phyloP scores from a whole-genome alignment of 1,284 basidiomycete genomes.

The Fistulina hepatica region DNA sequence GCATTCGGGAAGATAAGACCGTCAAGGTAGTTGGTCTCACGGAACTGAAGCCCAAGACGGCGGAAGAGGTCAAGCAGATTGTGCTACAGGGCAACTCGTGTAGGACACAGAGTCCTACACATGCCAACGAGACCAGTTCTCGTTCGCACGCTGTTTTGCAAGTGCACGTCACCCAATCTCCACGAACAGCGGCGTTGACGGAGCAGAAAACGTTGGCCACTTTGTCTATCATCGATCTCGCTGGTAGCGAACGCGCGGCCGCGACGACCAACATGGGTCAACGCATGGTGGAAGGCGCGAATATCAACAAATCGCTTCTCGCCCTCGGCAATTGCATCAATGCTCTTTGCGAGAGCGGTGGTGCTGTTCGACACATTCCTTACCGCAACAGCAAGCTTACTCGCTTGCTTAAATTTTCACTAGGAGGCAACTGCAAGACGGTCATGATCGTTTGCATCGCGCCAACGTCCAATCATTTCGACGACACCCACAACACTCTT shows the following conservation, averaged over 20 bases:
- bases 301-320: conserved; percentile 95
- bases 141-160: conserved; percentile 94
- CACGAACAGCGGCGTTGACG: conserved; percentile 69
- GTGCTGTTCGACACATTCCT: conserved; percentile 77
- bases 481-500: conserved; percentile 95
- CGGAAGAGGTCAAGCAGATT: conserved; percentile 88
- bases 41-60: conserved; percentile 67
- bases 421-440: conserved; percentile 96
- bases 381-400: conserved; percentile 97
- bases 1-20: conserved; percentile 85
- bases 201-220: conserved; percentile 79
- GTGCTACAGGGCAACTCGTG: conserved; percentile 81
- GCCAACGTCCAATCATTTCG: conserved; percentile 88
- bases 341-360: conserved; percentile 85
- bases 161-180: conserved; percentile 81
- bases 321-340: conserved; percentile 96
- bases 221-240: conserved; percentile 92
- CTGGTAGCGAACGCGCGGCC: conserved; percentile 90
- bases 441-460: conserved; percentile 97
- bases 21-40: conserved; percentile 83
- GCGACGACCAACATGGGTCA: conserved; percentile 96
- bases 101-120: conserved; percentile 85
- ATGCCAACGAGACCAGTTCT: conserved; percentile 90
- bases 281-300: conserved; percentile 93
- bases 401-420: conserved; percentile 88